Conservation (phyloP, 176 grass and related monocot species). For the Hsuehochloa calcarea region DNA sequence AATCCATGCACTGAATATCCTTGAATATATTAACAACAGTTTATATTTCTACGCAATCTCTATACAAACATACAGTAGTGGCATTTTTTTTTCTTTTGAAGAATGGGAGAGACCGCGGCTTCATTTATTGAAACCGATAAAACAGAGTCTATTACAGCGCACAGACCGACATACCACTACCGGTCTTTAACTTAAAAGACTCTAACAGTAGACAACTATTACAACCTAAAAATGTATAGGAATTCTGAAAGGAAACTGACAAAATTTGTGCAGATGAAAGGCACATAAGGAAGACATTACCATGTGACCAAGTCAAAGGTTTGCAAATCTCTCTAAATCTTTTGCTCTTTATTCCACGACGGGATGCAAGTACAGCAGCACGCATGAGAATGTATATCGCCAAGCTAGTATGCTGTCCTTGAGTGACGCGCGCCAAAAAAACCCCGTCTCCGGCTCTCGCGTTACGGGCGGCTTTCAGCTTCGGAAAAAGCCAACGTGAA, state of each 20-base stretch:
- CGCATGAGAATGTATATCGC: constrained; percentile 96
- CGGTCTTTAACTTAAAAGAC: too few species aligned
- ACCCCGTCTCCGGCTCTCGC: too few species aligned
- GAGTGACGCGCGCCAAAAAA: too few species aligned
- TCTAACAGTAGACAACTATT: neutral
- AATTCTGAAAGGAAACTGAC: constrained; percentile 49
- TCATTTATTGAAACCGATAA: too few species aligned
- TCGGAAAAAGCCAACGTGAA: too few species aligned
- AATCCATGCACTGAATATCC: neutral
- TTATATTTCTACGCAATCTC: neutral
- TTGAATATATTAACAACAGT: neutral
- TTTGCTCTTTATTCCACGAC: constrained; percentile 93
- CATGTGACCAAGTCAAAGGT: constrained; percentile 96
- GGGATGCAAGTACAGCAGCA: constrained; percentile 76
- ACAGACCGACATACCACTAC: too few species aligned
- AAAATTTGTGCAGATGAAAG: constrained; percentile 92
- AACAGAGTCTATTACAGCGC: too few species aligned
- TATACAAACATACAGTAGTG: neutral
- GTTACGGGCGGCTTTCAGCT: too few species aligned
- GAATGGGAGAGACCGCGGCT: too few species aligned
- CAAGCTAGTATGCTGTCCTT: constrained; percentile 90
- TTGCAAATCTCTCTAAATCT: constrained; percentile 83
- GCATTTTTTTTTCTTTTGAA: neutral
- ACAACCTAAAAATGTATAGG: neutral
- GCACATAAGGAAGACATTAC: constrained; percentile 97